phyloP scores from a whole-genome alignment of 257 asterid species.

The Plantago ovata region DNA sequence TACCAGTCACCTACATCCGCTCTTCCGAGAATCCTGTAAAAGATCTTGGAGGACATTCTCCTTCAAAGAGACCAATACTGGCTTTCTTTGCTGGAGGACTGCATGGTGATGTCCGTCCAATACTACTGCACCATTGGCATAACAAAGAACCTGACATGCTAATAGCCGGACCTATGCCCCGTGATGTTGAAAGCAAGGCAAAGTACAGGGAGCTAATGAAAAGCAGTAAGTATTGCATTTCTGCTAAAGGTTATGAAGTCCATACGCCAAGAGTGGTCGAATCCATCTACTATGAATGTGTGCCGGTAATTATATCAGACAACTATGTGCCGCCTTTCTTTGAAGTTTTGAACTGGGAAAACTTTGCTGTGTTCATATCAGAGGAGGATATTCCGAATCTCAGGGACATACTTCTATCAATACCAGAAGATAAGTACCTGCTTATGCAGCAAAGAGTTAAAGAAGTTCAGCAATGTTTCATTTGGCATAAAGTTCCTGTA shows the following conservation, averaged over 20 bases:
- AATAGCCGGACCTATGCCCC: conserved; percentile 51
- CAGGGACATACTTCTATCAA: conserved; percentile 50
- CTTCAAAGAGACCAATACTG: conserved; percentile 37
- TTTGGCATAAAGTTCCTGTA: conserved; percentile 55
- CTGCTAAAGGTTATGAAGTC: conserved; percentile 62
- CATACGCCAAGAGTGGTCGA: conserved; percentile 62
- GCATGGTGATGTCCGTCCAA: conserved; percentile 63
- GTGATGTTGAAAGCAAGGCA: conserved; percentile 47
- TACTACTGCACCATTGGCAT: conserved; percentile 46
- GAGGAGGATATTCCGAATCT: conserved; percentile 54
- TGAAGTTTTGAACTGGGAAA: conserved; percentile 56
- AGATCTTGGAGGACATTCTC: conserved; percentile 55
- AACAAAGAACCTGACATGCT: conserved; percentile 51
- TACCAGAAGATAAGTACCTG: conserved; percentile 42
- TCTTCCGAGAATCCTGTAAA: conserved; percentile 52
- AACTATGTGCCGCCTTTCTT: conserved; percentile 58
- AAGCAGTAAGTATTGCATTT: conserved; percentile 60
- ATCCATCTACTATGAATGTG: conserved; percentile 51
- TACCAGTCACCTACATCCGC: conserved; percentile 75
- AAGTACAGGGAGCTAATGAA: conserved; percentile 53
- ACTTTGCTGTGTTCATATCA: conserved; percentile 43
- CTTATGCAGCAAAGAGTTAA: conserved; percentile 43
- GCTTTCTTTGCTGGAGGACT: conserved; percentile 67
- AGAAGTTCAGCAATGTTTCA: conserved; percentile 36
- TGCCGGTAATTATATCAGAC: conserved; percentile 62